Evolutionary conservation across 257 asterid genomes (phyloP).

Genomic region (Solanum virginianum): DNA sequence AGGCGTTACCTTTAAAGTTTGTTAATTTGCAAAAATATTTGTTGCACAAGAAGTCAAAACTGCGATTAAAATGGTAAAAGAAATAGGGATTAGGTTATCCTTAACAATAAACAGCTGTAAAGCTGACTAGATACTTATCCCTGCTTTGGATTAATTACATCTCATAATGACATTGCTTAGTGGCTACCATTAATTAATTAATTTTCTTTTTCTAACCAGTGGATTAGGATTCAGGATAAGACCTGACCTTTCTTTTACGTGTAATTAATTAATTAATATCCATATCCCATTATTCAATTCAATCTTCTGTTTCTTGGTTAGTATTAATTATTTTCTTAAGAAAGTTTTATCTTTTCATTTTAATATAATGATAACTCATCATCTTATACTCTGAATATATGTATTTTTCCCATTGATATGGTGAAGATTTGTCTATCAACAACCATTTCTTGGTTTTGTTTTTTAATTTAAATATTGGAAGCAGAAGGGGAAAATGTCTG

Average conservation of each 20-base stretch:
- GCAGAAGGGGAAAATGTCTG: constrained; percentile 17
- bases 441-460: neutral
- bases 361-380: neutral
- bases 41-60: neutral
- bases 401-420: neutral
- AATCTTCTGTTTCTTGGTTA: constrained; percentile 13
- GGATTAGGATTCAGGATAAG: constrained; percentile 63
- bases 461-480: neutral
- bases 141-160: neutral
- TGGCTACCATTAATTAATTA: neutral
- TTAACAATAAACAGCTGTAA: neutral
- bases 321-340: constrained; percentile 13
- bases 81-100: neutral
- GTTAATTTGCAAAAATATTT: neutral
- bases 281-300: constrained; percentile 22
- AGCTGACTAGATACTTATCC: neutral
- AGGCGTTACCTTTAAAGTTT: neutral
- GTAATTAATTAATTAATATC: neutral
- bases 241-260: constrained; percentile 23
- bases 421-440: neutral
- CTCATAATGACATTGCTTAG: neutral
- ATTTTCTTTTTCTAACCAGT: constrained; percentile 7
- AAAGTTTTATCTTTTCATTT: neutral
- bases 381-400: neutral
- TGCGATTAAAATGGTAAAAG: neutral